phyloP scores from a whole-genome alignment of 208 protist species.

The Trypanosoma platydactyli region DNA sequence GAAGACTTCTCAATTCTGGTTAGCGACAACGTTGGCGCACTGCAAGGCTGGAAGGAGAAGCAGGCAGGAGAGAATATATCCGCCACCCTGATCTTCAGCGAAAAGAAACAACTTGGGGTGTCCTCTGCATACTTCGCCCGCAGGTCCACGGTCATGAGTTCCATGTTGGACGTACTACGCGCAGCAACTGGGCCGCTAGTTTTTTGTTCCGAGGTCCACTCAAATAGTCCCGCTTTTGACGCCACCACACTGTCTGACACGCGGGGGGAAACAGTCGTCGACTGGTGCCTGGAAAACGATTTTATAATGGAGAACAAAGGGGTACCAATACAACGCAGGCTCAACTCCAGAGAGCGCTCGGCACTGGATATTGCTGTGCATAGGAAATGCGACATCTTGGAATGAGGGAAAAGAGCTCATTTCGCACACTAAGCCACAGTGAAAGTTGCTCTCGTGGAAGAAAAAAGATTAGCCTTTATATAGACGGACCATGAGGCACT shows the following conservation, averaged over 20 bases:
- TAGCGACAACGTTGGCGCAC: conserved; percentile 5
- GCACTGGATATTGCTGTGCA: no score
- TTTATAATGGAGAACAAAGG: no score
- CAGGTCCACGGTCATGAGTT: not conserved
- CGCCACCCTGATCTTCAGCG: not conserved
- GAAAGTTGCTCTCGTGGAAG: no score
- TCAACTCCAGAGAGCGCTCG: no score
- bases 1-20: conserved; percentile 13
- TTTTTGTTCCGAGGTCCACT: conserved; percentile 4
- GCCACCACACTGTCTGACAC: not conserved
- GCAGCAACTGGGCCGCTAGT: not conserved
- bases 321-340: no score
- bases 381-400: no score
- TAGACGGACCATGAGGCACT: no score
- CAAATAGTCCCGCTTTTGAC: not conserved
- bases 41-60: not conserved
- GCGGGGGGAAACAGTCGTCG: conserved; percentile 6
- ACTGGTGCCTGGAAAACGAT: conserved; percentile 18
- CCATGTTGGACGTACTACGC: not conserved
- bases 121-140: conserved; percentile 14
- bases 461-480: no score
- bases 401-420: no score
- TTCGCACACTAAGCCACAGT: no score
- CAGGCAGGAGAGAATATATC: not conserved
- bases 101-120: not conserved